phyloP scores from a whole-genome alignment of 768 basidiomycete species.

The Boletus rubescentipes region DNA sequence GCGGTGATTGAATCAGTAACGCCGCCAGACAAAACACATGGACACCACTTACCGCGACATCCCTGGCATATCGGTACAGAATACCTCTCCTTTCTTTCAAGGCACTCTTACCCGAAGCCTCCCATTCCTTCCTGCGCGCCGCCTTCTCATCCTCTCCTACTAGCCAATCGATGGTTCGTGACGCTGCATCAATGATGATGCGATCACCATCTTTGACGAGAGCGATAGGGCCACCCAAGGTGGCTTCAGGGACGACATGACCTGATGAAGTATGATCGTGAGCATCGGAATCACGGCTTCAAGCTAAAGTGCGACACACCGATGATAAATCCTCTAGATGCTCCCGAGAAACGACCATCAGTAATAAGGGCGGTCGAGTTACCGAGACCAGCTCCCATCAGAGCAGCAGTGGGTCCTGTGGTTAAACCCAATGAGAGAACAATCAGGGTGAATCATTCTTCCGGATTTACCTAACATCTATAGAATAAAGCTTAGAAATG shows the following conservation, averaged over 20 bases:
- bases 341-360: conserved; percentile 88
- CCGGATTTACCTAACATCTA: conserved; percentile 45
- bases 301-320: conserved; percentile 31
- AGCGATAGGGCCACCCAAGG: conserved; percentile 83
- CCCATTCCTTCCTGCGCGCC: conserved; percentile 64
- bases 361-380: conserved; percentile 80
- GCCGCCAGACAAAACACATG: neutral
- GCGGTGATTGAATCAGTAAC: conserved; percentile 9
- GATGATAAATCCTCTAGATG: conserved; percentile 66
- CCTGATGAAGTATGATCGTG: conserved; percentile 42
- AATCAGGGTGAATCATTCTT: neutral
- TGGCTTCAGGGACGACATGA: conserved; percentile 64
- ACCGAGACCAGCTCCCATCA: conserved; percentile 82
- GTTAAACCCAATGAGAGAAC: conserved; percentile 9
- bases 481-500: conserved; percentile 1
- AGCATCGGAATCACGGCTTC: conserved; percentile 34
- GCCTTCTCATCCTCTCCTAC: conserved; percentile 67
- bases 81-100: conserved; percentile 74
- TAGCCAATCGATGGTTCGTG: conserved; percentile 66
- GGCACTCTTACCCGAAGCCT: conserved; percentile 58
- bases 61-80: conserved; percentile 77
- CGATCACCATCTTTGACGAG: conserved; percentile 81
- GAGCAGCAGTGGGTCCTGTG: conserved; percentile 72
- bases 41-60: conserved; percentile 71
- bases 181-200: conserved; percentile 71